Percentiles rank a stretch among this genome's conserved stretches.
Conservation (phyloP, 306 rosid genomes). For the Quercus parvula region DNA sequence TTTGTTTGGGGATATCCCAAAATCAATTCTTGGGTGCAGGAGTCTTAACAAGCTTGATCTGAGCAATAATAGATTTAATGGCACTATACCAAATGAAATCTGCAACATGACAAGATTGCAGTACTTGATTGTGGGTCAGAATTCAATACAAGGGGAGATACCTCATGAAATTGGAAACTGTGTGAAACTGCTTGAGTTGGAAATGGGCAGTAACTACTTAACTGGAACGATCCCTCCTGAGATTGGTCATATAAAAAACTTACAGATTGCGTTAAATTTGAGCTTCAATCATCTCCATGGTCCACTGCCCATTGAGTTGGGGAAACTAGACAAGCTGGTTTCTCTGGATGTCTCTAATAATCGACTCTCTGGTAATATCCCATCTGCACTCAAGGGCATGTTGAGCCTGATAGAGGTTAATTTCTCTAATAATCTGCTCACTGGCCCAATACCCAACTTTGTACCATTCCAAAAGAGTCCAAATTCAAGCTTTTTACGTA, state of each 20-base stretch:
- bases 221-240: constrained; percentile 75
- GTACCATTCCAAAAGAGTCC: constrained; percentile 92
- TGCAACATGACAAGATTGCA: constrained; percentile 84
- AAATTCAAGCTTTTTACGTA: constrained; percentile 72
- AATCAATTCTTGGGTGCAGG: constrained; percentile 67
- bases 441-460: constrained; percentile 75
- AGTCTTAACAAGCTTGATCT: constrained; percentile 95
- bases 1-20: constrained; percentile 80
- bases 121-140: constrained; percentile 84
- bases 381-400: constrained; percentile 85
- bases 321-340: constrained; percentile 94
- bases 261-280: constrained; percentile 91
- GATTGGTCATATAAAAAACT: constrained; percentile 89
- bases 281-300: constrained; percentile 93
- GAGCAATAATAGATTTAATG: constrained; percentile 88
- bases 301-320: constrained; percentile 71
- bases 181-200: constrained; percentile 75
- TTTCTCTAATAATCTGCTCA: constrained; percentile 82
- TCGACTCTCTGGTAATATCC: constrained; percentile 73
- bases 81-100: constrained; percentile 77
- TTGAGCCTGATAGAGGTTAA: constrained; percentile 96
- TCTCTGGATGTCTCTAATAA: constrained; percentile 88
- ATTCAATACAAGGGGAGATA: constrained; percentile 86
- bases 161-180: constrained; percentile 91
- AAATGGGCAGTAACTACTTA: constrained; percentile 81